phyloP scores from a whole-genome alignment of 2,329 filamentous ascomycete species.

The Claviceps africana region DNA sequence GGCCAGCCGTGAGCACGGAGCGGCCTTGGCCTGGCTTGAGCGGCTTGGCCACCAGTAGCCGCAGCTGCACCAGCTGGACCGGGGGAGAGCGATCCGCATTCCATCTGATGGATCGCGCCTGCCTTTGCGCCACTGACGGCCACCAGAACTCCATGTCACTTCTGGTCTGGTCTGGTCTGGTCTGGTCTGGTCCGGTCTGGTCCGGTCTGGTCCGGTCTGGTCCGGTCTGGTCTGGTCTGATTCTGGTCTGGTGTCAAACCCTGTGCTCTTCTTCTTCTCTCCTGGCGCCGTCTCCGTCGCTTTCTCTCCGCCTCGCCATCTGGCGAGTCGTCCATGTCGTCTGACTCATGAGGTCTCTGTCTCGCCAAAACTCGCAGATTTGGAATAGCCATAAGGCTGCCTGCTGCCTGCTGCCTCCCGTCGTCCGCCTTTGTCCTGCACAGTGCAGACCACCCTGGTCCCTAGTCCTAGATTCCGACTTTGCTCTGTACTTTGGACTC shows the following conservation, averaged over 20 bases:
- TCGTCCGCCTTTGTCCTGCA: background rate
- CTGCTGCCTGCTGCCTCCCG: background rate
- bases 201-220: no score
- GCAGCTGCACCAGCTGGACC: no score
- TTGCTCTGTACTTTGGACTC: background rate
- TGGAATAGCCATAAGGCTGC: background rate
- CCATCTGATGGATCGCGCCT: background rate
- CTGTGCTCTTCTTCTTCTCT: background rate
- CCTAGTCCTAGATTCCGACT: background rate
- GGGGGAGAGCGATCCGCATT: no score
- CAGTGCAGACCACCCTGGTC: background rate
- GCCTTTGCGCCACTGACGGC: background rate
- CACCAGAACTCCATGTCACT: background rate
- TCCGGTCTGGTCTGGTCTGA: background rate
- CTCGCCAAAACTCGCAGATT: background rate
- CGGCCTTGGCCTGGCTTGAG: no score
- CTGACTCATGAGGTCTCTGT: background rate
- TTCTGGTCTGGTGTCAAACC: background rate
- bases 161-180: background rate
- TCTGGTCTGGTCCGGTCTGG: background rate
- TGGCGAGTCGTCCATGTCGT: background rate
- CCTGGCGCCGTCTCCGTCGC: background rate
- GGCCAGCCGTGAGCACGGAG: no score
- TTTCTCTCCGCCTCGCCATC: background rate
- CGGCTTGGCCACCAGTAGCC: no score